Evolutionary conservation across 1,284 basidiomycete genomes (phyloP), one percentile per base, ranked within the genome.

Genomic region (Irpex sp.): DNA sequence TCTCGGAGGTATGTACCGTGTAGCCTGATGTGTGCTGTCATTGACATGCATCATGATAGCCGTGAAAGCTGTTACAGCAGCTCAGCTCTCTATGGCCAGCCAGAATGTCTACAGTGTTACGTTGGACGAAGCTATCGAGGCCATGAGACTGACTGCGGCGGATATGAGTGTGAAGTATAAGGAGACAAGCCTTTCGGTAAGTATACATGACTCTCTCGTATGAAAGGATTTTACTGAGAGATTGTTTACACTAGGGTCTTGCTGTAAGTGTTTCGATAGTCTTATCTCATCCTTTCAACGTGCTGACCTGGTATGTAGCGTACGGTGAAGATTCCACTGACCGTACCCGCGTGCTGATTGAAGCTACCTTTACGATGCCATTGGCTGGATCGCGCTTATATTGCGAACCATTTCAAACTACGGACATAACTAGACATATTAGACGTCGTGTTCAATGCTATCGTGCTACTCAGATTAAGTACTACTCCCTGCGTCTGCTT

Each of bases 121-220:
- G 0, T 86, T 99, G 27, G 97, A 99, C 79, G 97, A 99, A 81
- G 97, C 97, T 0, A 99, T 99, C 70, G 95, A 97, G 79, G 98
- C 97, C 2, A 98, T 98, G 95, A 88, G 96, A 49, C 83, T 98
- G 56, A 99, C 97, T 0, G 97, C 97, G 38, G 85, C 88, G 24
- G 93, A 95, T 79, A 96, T 96, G 94, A 95, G 93, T 74, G 89
- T 94, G 71, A 94, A 96, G 79, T 96, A 97, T 81, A 97, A 97
- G 81, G 97, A 98, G 83, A 98, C 97, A 2, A 96, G 94, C 81
- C 88, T 97, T 74, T 96, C 96, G 62, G 95, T 96, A 75, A 76
- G 87, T 72, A 49, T 66, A 68, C 11, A 58, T 18, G 22, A 69
- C 66, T 68, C 38, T 67, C n/a, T 54, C 22, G 49, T 63, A 60